Base-by-base conservation (phyloP, 352 stramenopile species). In the Globisporangium radiosum region DNA sequence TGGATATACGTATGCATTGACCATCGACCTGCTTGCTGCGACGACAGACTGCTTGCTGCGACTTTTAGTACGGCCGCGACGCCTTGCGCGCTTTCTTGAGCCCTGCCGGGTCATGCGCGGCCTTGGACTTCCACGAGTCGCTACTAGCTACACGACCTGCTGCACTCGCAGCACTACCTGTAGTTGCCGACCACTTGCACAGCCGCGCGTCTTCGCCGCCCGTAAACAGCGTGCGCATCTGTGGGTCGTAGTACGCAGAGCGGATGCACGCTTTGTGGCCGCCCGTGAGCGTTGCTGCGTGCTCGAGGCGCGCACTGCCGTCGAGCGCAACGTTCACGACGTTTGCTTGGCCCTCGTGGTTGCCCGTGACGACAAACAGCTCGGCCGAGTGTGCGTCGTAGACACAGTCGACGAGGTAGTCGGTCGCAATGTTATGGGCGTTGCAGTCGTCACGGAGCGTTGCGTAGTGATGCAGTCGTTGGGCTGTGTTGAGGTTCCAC, bases 361-460 rank as follows among this genome's bases (percentile, higher is more conserved):
- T 88, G 15, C 87, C 85, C 8, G 82, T 71, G 10, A 92, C 64
- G 57, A 96, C 49, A 61, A 92, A 88, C 14, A 96, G 71, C 61
- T 90, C 74, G 44, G 84, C 73, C 1, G 69, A 75, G 43, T 75
- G 65, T 10, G 76, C 56, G 63, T 96, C 84, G 72, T 93, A 95
- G 19, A 94, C 73, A 60, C 86, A 92, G 73, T 93, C 70, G 61
- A 95, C 85, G 69, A 95, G 76, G 72, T 93, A 95, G 64, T 95
- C 81, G 11, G 85, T 94, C 1, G 69, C 48, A 38, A 92, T 62
- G 49, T 75, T 66, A 53, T 83, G 76, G 17, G 63, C 66, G 63
- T 78, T 90, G 69, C 83, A 93, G 64, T 93, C 77, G 19, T 86
- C 78, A 8, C 86, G 85, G 17, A 94, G 72, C 6, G 66, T 76